A percentile compares a stretch with the other conserved stretches of the same genome.
Evolutionary conservation across 164 flowering plant genomes (phyloP).

Genomic region (Brasenia schreberi): DNA sequence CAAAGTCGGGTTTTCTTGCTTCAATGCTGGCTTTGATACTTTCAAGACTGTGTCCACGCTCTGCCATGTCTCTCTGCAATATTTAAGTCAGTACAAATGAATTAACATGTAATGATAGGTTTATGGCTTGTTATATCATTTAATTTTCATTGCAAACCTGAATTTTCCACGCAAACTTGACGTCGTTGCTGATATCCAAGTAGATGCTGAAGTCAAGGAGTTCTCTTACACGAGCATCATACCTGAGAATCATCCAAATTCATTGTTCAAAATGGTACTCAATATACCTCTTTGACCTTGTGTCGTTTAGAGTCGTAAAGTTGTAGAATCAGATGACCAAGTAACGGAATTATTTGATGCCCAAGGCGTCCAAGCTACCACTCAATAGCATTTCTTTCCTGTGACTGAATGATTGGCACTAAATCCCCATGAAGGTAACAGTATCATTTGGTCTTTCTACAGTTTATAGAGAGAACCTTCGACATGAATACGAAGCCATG

Average conservation of each 20-base stretch:
- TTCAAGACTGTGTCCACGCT: conserved; percentile 97
- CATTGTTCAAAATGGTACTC: background rate
- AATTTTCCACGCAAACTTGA: conserved; percentile 97
- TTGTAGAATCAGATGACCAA: too few species aligned
- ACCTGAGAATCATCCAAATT: conserved; percentile 29
- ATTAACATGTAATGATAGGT: background rate
- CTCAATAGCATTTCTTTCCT: too few species aligned
- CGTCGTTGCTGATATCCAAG: conserved; percentile 96
- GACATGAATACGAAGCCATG: too few species aligned
- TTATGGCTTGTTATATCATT: background rate
- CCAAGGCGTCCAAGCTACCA: too few species aligned
- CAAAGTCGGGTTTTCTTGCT: conserved; percentile 96
- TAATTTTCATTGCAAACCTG: conserved; percentile 38
- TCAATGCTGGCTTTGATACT: conserved; percentile 97
- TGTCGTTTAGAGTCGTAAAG: too few species aligned
- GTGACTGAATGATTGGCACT: too few species aligned
- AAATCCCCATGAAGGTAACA: too few species aligned
- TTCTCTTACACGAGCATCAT: conserved; percentile 73
- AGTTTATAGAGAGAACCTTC: too few species aligned
- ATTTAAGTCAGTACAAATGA: background rate
- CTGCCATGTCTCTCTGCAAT: conserved; percentile 96
- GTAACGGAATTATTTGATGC: too few species aligned
- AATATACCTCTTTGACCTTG: too few species aligned
- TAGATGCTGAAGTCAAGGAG: conserved; percentile 97
- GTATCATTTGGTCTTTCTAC: too few species aligned